These are phyloP conservation scores for Prunus campanulata DNA, from an alignment of 306 rosid genomes.

Conservation along the genomic window DNA sequence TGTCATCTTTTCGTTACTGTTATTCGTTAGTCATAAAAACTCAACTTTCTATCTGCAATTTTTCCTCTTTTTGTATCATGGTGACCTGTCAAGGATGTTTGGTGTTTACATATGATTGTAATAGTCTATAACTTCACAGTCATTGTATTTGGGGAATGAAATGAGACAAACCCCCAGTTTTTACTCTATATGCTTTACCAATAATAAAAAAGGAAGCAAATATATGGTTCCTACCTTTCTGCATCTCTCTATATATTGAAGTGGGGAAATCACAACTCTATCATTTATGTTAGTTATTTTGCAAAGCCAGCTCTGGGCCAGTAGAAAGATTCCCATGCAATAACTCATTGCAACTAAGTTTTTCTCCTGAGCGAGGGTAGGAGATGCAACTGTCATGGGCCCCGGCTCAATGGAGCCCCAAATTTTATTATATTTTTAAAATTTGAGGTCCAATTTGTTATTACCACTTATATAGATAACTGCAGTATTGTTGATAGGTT, in stretches of 20 bases:
- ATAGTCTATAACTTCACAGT: not conserved
- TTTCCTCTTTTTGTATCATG: not conserved
- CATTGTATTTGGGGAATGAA: not conserved
- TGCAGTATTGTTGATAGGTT: no score
- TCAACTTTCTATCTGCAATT: not conserved
- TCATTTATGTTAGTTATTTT: not conserved
- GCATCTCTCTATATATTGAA: not conserved
- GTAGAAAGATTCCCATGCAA: no score
- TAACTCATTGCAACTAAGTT: no score
- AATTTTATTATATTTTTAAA: no score
- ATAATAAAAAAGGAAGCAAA: not conserved
- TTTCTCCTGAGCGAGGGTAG: no score
- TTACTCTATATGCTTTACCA: not conserved
- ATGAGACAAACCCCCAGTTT: not conserved
- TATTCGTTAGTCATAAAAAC: not conserved
- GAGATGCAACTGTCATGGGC: no score
- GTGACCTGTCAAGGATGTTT: not conserved
- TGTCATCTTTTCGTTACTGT: not conserved
- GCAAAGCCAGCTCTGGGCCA: not conserved
- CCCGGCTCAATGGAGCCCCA: no score
- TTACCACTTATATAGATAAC: no score
- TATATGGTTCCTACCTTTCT: not conserved
- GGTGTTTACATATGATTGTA: not conserved
- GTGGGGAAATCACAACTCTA: no score
- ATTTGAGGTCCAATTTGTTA: no score